Evolutionary conservation across 2,329 filamentous ascomycete genomes (phyloP), one percentile per base, ranked within the genome.

Genomic region (Ceratocystis alfenasii): DNA sequence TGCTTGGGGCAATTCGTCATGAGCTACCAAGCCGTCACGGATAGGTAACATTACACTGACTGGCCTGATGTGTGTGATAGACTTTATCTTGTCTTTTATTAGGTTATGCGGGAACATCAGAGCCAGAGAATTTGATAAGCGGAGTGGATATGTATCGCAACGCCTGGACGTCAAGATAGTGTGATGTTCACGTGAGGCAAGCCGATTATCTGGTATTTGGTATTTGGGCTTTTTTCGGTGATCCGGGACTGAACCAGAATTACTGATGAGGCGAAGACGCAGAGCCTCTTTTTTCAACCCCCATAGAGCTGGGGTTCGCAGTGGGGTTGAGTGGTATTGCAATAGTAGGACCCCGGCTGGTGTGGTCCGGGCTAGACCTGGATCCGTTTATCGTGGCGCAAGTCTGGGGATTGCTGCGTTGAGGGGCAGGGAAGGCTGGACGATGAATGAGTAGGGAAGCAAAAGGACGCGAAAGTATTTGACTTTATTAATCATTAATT

Each of bases 151-250:
- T 36, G 17, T 30, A 59, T 30, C 12, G 33, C 17, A 36, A 20
- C 25, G 33, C 33, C 15, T 59, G 28, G 55, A 59, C 55, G 28
- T 33, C 25, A 59, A 33, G 17, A n/a, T 36, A 59, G 55, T 57
- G 53, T 57, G 53, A 57, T 57, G 5, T 59, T 41, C 28, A n/a
- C 30, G 55, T n/a, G 17, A 59, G 55, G n/a, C 28, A 17, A 59
- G 22, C 28, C 17, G 22, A 8, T 53, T 25, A 10, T n/a, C 6
- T n/a, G 17, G 46, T 50, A 12, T n/a, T 8, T 20, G n/a, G 48
- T 53, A 25, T 25, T 53, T 53, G 22, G 22, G 20, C 8, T 28
- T 53, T 22, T 4, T 10, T 53, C 15, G 48, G 25, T 15, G 48
- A 25, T 10, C 25, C 8, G 48, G 48, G 22, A 22, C 25, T 53